These are phyloP conservation scores for Lipomyces kockii DNA, from an alignment of 805 yeast species.

Conservation along the genomic window DNA sequence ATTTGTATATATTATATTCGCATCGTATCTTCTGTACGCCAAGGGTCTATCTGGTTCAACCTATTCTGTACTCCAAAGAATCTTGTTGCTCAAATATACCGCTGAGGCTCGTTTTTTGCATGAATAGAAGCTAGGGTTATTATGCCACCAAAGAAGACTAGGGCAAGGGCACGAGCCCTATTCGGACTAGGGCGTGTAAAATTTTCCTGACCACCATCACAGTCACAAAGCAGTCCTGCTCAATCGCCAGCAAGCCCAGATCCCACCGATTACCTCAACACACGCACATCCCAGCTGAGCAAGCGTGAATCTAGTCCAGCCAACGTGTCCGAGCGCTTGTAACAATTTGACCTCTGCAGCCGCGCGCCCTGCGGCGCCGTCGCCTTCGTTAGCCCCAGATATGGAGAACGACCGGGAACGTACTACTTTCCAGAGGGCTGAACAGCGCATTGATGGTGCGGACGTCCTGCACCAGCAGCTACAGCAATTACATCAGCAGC, in stretches of 20 bases:
- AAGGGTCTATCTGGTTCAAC: neutral
- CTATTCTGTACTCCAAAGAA: too few species aligned
- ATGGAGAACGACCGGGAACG: neutral
- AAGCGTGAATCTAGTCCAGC: neutral
- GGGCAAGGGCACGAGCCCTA: neutral
- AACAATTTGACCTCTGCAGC: neutral
- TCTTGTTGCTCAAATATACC: too few species aligned
- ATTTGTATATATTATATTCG: neutral
- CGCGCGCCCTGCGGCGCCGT: neutral
- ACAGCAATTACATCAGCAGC: neutral
- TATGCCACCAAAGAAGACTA: neutral
- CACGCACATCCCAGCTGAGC: neutral
- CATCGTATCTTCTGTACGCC: neutral
- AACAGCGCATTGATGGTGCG: neutral
- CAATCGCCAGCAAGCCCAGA: neutral
- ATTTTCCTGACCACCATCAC: conserved; percentile 12
- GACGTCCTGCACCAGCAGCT: neutral
- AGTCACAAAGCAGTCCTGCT: conserved; percentile 14
- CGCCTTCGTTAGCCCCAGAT: neutral
- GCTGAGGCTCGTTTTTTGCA: too few species aligned
- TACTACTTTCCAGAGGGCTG: too few species aligned
- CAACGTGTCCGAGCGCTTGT: neutral
- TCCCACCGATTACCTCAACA: neutral
- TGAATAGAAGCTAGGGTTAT: neutral
- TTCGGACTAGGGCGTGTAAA: neutral